Conservation (phyloP, 371 early-diverging fungal genomes). For the Lichtheimia hyalospora region DNA sequence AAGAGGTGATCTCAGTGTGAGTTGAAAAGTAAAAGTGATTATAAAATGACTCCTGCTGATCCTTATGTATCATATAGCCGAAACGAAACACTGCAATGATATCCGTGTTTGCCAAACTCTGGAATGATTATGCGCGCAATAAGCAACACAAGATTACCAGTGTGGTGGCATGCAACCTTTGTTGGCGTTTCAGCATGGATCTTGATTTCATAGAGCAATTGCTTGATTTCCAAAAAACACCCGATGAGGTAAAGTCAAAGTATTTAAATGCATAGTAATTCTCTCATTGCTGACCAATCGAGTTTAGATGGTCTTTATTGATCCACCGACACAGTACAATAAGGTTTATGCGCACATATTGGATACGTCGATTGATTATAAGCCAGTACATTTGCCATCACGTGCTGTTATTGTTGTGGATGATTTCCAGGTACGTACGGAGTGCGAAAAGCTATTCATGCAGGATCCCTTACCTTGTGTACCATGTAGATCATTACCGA, state of each 20-base stretch:
- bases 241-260: constrained; percentile 32
- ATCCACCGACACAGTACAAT: constrained; percentile 49
- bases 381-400: constrained; percentile 50
- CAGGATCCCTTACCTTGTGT: not conserved
- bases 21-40: constrained; percentile 4
- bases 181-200: constrained; percentile 42
- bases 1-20: constrained; percentile 52
- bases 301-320: constrained; percentile 41
- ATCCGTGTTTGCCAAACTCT: constrained; percentile 49
- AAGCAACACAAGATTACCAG: constrained; percentile 53
- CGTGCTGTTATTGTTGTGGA: constrained; percentile 51
- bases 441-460: not conserved
- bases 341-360: constrained; percentile 47
- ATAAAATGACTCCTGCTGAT: not conserved
- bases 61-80: constrained; percentile 14
- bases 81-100: constrained; percentile 50
- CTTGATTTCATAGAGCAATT: constrained; percentile 45
- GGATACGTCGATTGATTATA: constrained; percentile 56
- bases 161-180: constrained; percentile 49
- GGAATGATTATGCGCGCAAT: constrained; percentile 37
- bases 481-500: constrained; percentile 41
- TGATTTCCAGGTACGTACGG: constrained; percentile 56
- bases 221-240: constrained; percentile 43
- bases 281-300: not conserved
- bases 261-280: not conserved